These are phyloP conservation scores for Ceriops decandra DNA, from an alignment of 345 rosid genomes.

Conservation along the genomic window DNA sequence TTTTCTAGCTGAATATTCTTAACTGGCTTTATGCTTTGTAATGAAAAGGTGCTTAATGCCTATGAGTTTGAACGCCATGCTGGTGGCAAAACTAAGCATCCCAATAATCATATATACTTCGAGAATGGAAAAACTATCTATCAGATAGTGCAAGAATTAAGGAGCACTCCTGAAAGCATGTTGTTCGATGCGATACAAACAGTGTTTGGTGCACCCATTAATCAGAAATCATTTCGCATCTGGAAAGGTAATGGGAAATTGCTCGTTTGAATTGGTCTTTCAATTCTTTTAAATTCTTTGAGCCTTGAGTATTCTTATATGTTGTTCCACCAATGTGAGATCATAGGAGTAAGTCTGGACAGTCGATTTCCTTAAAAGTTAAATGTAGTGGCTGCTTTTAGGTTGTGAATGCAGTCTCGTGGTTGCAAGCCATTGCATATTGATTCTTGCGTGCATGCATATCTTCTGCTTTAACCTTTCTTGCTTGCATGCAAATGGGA, in stretches of 20 bases:
- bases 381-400: too few relatives aligned
- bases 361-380: too few relatives aligned
- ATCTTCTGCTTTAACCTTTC: too few relatives aligned
- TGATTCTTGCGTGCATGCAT: too few relatives aligned
- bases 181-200: constrained; percentile 72
- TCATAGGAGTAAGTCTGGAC: too few relatives aligned
- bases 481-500: too few relatives aligned
- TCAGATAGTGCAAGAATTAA: constrained; percentile 88
- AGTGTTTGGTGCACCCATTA: constrained; percentile 79
- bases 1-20: not conserved
- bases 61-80: constrained; percentile 91
- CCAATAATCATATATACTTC: constrained; percentile 87
- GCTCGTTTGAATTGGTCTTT: not conserved
- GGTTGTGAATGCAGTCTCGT: too few relatives aligned
- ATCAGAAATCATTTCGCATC: constrained; percentile 79
- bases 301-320: not conserved
- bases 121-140: constrained; percentile 94
- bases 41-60: constrained; percentile 66
- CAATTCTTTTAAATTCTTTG: not conserved
- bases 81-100: constrained; percentile 92
- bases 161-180: constrained; percentile 68
- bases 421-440: too few relatives aligned
- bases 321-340: too few relatives aligned
- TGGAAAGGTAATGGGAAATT: constrained; percentile 68
- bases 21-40: constrained; percentile 6